phyloP scores from a whole-genome alignment of 352 stramenopile species.

The Phytophthora pini region DNA sequence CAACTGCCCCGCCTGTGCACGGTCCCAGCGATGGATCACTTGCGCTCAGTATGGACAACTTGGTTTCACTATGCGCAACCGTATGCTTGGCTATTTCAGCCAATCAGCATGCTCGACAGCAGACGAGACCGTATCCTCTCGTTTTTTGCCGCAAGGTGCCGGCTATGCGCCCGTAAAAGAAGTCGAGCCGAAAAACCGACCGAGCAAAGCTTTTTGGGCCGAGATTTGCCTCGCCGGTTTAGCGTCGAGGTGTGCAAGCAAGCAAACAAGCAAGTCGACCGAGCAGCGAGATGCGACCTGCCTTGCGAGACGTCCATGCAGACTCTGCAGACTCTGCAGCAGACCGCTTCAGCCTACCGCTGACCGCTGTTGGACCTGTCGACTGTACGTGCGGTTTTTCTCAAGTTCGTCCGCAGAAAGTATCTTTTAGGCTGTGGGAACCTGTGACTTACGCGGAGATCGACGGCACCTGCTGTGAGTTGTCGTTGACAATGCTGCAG shows the following conservation, averaged over 20 bases:
- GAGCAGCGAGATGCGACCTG: constrained; percentile 5
- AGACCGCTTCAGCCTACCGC: constrained; percentile 4
- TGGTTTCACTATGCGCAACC: constrained; percentile 25
- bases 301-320: neutral
- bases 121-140: constrained; percentile 17
- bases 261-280: neutral
- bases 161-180: constrained; percentile 13
- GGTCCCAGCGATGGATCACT: constrained; percentile 13
- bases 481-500: neutral
- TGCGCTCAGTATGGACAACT: constrained; percentile 26
- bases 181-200: neutral
- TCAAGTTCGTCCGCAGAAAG: constrained; percentile 10
- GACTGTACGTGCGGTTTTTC: constrained; percentile 11
- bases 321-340: neutral
- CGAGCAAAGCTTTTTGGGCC: neutral
- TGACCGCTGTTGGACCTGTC: neutral
- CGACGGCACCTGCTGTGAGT: constrained; percentile 14
- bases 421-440: constrained; percentile 13
- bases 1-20: constrained; percentile 2
- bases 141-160: neutral
- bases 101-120: constrained; percentile 14
- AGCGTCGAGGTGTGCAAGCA: constrained; percentile 14
- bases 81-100: constrained; percentile 6
- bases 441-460: neutral
- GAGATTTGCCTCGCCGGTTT: constrained; percentile 4